Evolutionary conservation across 192 early-diverging fungal genomes (phyloP).

Genomic region (Physocladia obscura): DNA sequence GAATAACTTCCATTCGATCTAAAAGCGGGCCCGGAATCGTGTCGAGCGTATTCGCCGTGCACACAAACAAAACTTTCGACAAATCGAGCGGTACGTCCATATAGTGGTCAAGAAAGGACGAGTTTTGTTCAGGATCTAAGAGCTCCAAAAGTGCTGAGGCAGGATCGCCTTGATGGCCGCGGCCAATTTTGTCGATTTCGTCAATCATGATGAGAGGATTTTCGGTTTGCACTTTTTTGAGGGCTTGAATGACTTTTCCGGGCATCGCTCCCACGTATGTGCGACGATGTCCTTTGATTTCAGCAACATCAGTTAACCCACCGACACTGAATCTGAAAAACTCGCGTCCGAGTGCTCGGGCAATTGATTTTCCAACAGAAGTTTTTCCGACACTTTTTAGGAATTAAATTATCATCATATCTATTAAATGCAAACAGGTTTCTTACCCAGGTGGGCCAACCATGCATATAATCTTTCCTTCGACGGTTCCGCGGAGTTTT

Average conservation of each 20-base stretch:
- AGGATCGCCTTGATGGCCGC: constrained; percentile 96
- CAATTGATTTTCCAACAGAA: constrained; percentile 96
- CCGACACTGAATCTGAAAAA: constrained; percentile 98
- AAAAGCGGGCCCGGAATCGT: constrained; percentile 97
- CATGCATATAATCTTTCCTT: constrained; percentile 97
- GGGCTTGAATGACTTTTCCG: constrained; percentile 96
- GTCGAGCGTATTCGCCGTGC: constrained; percentile 95
- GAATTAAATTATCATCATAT: no score
- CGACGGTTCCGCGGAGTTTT: constrained; percentile 89
- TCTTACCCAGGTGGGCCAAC: constrained; percentile 90
- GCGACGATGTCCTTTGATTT: constrained; percentile 98
- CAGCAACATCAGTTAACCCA: constrained; percentile 97
- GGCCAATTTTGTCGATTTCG: constrained; percentile 97
- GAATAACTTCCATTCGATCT: constrained; percentile 98
- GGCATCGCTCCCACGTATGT: constrained; percentile 99
- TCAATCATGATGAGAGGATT: constrained; percentile 98
- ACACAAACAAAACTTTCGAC: constrained; percentile 98
- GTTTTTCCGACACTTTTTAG: constrained; percentile 97
- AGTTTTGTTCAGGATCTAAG: constrained; percentile 97
- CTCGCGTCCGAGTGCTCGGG: constrained; percentile 87
- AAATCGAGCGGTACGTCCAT: constrained; percentile 98
- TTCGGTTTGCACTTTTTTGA: constrained; percentile 98
- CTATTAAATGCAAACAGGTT: no score
- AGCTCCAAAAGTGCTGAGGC: constrained; percentile 95
- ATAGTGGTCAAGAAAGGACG: constrained; percentile 97